Conservation (phyloP, 768 basidiomycete genomes). For the Lepiota venenata region DNA sequence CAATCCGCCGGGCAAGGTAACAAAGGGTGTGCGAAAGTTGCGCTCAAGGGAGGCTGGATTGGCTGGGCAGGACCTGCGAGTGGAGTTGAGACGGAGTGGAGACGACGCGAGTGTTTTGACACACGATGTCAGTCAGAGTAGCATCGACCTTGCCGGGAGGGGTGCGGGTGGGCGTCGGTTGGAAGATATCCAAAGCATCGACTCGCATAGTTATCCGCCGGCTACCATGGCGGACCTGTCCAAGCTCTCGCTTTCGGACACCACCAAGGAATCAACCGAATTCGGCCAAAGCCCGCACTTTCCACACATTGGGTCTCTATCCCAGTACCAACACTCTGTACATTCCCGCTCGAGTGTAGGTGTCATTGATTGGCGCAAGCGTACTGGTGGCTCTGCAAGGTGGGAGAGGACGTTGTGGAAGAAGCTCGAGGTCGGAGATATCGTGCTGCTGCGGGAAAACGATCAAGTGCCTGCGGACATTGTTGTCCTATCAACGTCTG, state of each 20-base stretch:
- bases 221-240: conserved; percentile 29
- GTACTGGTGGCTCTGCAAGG: conserved; percentile 62
- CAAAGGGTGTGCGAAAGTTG: conserved; percentile 82
- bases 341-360: conserved; percentile 57
- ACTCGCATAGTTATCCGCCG: conserved; percentile 66
- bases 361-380: conserved; percentile 79
- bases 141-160: conserved; percentile 33
- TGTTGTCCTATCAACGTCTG: conserved; percentile 87
- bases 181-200: conserved; percentile 68
- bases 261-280: conserved; percentile 27
- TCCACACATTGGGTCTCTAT: conserved; percentile 32
- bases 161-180: conserved; percentile 50
- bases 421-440: conserved; percentile 96
- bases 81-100: conserved; percentile 56
- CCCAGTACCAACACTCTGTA: conserved; percentile 54
- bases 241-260: conserved; percentile 33
- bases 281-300: conserved; percentile 24
- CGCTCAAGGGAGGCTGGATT: conserved; percentile 73
- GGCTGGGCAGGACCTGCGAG: conserved; percentile 56
- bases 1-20: conserved; percentile 70
- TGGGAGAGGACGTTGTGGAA: conserved; percentile 99
- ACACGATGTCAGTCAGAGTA: conserved; percentile 39
- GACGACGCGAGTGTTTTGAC: conserved; percentile 38
- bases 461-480: conserved; percentile 98
- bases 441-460: conserved; percentile 87